Percentiles rank a stretch among this genome's conserved stretches.
phyloP scores from a whole-genome alignment of 306 rosid species.

The Cicer cuneatum region DNA sequence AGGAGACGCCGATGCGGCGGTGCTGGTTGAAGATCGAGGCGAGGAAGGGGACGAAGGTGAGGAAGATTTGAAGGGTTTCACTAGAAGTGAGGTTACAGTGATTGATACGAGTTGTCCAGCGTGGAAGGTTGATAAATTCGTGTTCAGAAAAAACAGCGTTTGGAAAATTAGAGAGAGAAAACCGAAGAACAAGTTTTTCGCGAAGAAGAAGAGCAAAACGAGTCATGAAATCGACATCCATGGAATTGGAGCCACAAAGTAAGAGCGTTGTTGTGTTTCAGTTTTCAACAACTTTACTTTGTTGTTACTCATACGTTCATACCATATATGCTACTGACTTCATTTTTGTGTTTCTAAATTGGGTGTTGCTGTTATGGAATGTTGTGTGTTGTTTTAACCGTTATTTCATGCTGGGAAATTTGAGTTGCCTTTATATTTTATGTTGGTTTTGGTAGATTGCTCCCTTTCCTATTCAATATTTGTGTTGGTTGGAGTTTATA shows the following conservation, averaged over 20 bases:
- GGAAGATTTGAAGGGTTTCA: constrained; percentile 73
- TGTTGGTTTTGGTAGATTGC: constrained; percentile 44
- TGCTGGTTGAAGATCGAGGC: neutral
- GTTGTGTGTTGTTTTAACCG: constrained; percentile 25
- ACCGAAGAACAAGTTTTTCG: constrained; percentile 55
- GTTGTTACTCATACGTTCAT: constrained; percentile 3
- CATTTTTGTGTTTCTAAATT: constrained; percentile 18
- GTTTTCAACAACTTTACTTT: neutral
- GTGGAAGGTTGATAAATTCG: constrained; percentile 84
- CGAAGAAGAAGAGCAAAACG: constrained; percentile 65
- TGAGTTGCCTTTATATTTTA: constrained; percentile 47
- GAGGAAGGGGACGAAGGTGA: constrained; percentile 47
- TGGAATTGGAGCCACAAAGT: constrained; percentile 51
- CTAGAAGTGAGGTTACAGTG: constrained; percentile 87
- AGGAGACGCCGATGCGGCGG: constrained; percentile 19
- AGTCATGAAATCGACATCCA: constrained; percentile 9
- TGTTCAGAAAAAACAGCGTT: constrained; percentile 71
- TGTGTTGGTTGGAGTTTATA: constrained; percentile 36
- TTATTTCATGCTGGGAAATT: constrained; percentile 55
- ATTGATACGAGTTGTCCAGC: constrained; percentile 75
- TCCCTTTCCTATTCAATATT: constrained; percentile 24
- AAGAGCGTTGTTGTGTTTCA: constrained; percentile 40
- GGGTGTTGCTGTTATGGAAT: constrained; percentile 30
- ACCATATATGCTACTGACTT: constrained; percentile 2
- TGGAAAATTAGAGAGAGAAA: constrained; percentile 92